Base-by-base conservation (phyloP, 257 asterid species). In the Avicennia marina region DNA sequence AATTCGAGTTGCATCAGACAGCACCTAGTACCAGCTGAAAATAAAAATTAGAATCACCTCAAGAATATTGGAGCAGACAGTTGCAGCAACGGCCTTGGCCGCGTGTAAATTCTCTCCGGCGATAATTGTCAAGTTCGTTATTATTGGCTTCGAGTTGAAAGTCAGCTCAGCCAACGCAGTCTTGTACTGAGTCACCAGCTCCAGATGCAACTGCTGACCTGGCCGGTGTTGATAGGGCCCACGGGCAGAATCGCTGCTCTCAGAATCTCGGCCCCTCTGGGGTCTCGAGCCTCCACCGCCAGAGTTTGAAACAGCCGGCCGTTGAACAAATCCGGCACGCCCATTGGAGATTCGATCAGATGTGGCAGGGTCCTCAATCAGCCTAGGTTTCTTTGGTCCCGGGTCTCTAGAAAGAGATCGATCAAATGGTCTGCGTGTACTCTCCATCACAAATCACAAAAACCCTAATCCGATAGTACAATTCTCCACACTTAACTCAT, bases 71-170 rank as follows among this genome's bases (percentile, higher is more conserved):
- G 73, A 46, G 64, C 95, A 93, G 70, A 93, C 68, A 42, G 86
- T 65, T 29, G 79, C 82, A 18, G 95, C 94, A 43, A 93, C 78
- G 29, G 93, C 90, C 81, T 93, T 93, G 17, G 99, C 91, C 10
- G 96, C 96, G 21, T 75, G 80, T 60, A 79, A 58, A 84, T 84
- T 89, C 89, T 93, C 99, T 18, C 99, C 99, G 1, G 99, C 99
- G 29, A 93, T 93, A 50, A 93, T 93, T 15, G 99, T 89, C 80
- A 93, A 72, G 70, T 93, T 93, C 2, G 99, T 93, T 52, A 93
- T 93, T 12, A 93, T 93, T 4, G 99, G 99, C 79, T 93, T 93
- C 32, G 99, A 93, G 65, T 93, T 93, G 67, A 89, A 86, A 15
- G 94, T 89, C 48, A 93, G 73, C 77, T 93, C 99, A 40, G 90